Evolutionary conservation across 2,329 filamentous ascomycete species (phyloP), one percentile per base, ranked within the genome.

Genomic region (Clathrospora elynae): DNA sequence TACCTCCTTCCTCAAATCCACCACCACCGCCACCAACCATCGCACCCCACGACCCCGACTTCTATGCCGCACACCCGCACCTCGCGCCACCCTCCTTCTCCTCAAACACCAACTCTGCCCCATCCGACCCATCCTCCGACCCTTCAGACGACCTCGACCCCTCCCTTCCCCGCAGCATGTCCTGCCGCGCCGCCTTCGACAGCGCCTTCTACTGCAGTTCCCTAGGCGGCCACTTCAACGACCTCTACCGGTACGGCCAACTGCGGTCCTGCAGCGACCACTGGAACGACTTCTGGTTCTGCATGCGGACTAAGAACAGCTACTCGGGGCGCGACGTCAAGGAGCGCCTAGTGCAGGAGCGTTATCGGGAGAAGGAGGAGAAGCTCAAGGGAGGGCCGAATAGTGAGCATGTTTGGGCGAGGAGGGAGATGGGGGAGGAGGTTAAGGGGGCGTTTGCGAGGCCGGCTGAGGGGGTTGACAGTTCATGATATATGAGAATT

Each of bases 221-320:
- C 0, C 78, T 96, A 6, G 91, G 90, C 38, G 90, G 92, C 1
- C 91, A 97, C 70, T 96, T 91, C 78, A 90, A 88, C 62, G 84
- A 90, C 62, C 81, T 97, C 24, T 99, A 97, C 77, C 87, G 93
- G 25, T 86, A 90, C 66, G 93, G 93, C 49, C 75, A 78, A 28
- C 75, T 95, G 62, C 82, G 86, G 30, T 79, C 81, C 3, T 99
- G 93, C 77, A 82, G 78, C 49, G 87, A 95, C 55, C 85, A 90
- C 51, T 96, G 92, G 90, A 81, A 86, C 49, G 88, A 96, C 71
- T 97, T 96, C 72, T 95, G 91, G 88, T 92, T 96, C 74, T 99
- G 93, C 77, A 96, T 97, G 91, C 85, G 88, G 53, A 85, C 84
- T 24, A 84, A 86, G 61, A 59, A 61, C 14, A 78, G 79, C 2